phyloP scores from a whole-genome alignment of 2,329 filamentous ascomycete genomes.

The Aspergillus sojae region DNA sequence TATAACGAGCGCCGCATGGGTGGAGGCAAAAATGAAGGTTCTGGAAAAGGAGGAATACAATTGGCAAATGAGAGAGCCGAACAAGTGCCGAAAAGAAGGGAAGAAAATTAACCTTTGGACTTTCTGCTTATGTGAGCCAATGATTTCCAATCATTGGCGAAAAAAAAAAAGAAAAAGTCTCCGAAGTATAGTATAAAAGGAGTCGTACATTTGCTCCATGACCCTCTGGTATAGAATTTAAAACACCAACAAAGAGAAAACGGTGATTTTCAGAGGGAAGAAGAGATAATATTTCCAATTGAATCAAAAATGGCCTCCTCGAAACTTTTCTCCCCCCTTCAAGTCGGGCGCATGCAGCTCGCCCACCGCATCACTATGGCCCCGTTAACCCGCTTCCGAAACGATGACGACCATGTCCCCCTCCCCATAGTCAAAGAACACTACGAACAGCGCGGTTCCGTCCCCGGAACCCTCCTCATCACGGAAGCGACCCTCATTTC shows the following conservation, averaged over 20 bases:
- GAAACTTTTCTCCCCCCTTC: slow-evolving; percentile 42
- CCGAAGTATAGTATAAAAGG: neutral
- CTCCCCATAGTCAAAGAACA: slow-evolving; percentile 51
- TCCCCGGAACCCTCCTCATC: slow-evolving; percentile 60
- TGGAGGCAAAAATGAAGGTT: no score
- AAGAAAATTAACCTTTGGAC: no score
- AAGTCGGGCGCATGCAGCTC: slow-evolving; percentile 45
- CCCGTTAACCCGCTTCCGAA: slow-evolving; percentile 60
- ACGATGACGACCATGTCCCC: slow-evolving; percentile 53
- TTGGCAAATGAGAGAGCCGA: no score
- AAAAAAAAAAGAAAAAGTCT: neutral
- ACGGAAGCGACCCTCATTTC: slow-evolving; percentile 60
- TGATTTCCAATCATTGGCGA: neutral
- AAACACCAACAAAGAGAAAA: neutral
- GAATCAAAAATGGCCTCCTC: slow-evolving; percentile 18
- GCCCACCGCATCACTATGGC: slow-evolving; percentile 57
- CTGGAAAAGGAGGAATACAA: no score
- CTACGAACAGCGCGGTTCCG: slow-evolving; percentile 57
- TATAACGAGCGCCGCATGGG: no score
- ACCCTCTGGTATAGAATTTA: neutral
- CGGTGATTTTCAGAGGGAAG: neutral
- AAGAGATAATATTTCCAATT: neutral
- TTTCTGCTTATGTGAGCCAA: neutral
- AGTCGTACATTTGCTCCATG: neutral
- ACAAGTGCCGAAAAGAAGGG: no score